Percentiles rank a stretch among this genome's conserved stretches.
phyloP scores from a whole-genome alignment of 352 stramenopile species.

The Phytophthora lateralis region DNA sequence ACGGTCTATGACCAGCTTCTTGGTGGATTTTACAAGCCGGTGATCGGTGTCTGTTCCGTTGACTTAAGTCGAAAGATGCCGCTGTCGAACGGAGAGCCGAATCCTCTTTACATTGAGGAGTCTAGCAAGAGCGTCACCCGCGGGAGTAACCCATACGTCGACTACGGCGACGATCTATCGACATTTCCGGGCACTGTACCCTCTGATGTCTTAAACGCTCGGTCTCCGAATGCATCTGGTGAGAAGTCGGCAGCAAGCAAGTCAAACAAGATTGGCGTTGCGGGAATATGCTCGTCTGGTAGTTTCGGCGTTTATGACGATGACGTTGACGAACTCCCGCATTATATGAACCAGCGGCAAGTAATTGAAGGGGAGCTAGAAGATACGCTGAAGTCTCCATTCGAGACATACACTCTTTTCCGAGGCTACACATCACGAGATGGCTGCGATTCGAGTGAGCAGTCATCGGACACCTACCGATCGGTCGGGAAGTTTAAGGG shows the following conservation, averaged over 20 bases:
- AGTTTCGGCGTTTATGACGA: conserved; percentile 44
- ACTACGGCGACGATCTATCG: conserved; percentile 58
- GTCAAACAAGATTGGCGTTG: conserved; percentile 8
- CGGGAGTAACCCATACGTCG: conserved; percentile 70
- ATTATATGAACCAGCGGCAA: conserved; percentile 71
- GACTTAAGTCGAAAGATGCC: conserved; percentile 79
- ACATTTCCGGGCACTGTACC: conserved; percentile 60
- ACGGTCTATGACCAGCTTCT: conserved; percentile 86
- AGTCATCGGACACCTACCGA: conserved; percentile 43
- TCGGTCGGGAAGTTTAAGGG: conserved; percentile 90
- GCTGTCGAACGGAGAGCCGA: conserved; percentile 66
- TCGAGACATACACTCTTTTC: conserved; percentile 83
- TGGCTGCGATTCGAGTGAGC: conserved; percentile 37
- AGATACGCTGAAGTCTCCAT: conserved; percentile 74
- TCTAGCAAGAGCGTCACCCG: conserved; percentile 27
- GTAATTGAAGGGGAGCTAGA: conserved; percentile 63
- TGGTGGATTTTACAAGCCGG: conserved; percentile 82
- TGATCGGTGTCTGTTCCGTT: conserved; percentile 78
- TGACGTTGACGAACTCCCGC: conserved; percentile 67
- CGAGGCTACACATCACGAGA: conserved; percentile 51
- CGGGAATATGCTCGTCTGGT: conserved; percentile 25
- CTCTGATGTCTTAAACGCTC: conserved; percentile 16
- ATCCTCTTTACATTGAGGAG: conserved; percentile 60
- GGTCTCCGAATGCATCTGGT: conserved; percentile 8
- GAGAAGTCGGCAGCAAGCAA: conserved; percentile 13